These are phyloP conservation scores for Cyclotella atomus DNA, from an alignment of 108 stramenopile species.

Conservation along the genomic window DNA sequence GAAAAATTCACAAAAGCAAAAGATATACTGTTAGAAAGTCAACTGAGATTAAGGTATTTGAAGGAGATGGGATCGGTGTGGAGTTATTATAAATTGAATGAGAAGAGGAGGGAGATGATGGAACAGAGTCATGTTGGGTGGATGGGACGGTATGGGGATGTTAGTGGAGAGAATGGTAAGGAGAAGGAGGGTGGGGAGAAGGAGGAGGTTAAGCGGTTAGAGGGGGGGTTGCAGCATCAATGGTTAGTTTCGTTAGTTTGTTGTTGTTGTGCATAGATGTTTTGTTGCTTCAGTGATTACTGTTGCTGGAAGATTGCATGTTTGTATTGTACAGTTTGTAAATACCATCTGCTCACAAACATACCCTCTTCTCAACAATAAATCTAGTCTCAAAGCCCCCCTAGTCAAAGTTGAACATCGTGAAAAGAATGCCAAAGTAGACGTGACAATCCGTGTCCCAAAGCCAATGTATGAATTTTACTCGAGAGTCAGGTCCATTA, in stretches of 20 bases:
- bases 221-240: conserved; percentile 38
- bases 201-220: conserved; percentile 17
- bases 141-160: conserved; percentile 24
- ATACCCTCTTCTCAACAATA: too few species aligned
- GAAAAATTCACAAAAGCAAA: conserved; percentile 45
- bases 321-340: neutral
- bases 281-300: conserved; percentile 5
- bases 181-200: neutral
- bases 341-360: too few species aligned
- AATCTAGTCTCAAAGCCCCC: too few species aligned
- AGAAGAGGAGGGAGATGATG: too few species aligned
- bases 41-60: conserved; percentile 24
- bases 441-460: neutral
- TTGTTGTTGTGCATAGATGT: conserved; percentile 16
- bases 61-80: conserved; percentile 28
- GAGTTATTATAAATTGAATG: neutral
- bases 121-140: conserved; percentile 16
- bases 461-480: conserved; percentile 43
- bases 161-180: too few species aligned
- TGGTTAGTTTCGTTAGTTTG: too few species aligned
- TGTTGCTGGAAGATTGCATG: neutral
- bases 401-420: neutral
- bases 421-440: too few species aligned
- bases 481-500: conserved; percentile 23
- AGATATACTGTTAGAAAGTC: conserved; percentile 20